Base-by-base conservation (phyloP, 2,329 filamentous ascomycete species). In the Alternaria tenuissima region DNA sequence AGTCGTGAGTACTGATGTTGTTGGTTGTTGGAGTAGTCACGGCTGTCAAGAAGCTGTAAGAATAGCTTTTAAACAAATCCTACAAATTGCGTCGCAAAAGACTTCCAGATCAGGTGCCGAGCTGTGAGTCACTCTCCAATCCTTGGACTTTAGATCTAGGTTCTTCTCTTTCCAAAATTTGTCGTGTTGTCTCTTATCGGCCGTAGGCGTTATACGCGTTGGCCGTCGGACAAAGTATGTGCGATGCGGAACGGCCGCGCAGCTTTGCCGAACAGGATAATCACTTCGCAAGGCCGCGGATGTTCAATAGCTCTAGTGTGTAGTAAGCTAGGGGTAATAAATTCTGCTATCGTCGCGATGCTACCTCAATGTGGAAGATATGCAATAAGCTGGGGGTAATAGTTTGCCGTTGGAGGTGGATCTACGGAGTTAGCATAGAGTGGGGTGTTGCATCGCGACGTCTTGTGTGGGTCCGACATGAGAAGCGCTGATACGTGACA, bases 371-470 rank as follows among this genome's bases (percentile, higher is more conserved):
- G 16, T 42, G 49, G 49, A 12, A 49, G 41, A 20, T 30, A 49
- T 54, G 46, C 30, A 51, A 55, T 57, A 55, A 53, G 44, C 49
- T 65, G 57, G 64, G 57, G 59, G 57, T 63, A 63, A 65, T 39
- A 24, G n/a, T 28, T 52, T 43, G 43, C 26, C 32, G 26, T 46
- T 46, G 32, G 32, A 47, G 14, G 47, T 52, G 55, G 48, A 41
- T 12, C 34, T 39, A 22, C 41, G 36, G 32, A 12, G 28, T 61
- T 57, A 48, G 54, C 42, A 46, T 42, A 34, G 53, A 28, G 46
- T 26, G 32, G 47, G 46, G 55, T 41, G 41, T 48, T 49, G 36
- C 8, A 43, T 44, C 12, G 39, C 32, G 46, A 49, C 20, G 11
- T 42, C 20, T 42, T 12, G 11, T 24, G 39, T 42, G 46, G 46